phyloP scores from a whole-genome alignment of 192 early-diverging fungal species.

The Chytriomyces hyalinus region DNA sequence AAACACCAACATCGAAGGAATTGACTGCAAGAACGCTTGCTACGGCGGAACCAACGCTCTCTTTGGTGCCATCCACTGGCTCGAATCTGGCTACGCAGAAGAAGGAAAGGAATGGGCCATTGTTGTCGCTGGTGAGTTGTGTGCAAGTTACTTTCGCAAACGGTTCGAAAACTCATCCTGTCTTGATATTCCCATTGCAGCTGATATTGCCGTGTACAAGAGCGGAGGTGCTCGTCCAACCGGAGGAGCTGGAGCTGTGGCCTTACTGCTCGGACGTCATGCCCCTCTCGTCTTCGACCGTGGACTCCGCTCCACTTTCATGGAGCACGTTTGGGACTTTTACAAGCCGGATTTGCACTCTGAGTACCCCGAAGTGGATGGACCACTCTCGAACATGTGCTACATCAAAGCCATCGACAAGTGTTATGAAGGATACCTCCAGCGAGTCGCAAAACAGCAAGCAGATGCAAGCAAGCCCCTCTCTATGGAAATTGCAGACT shows the following conservation, averaged over 20 bases:
- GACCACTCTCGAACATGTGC: conserved; percentile 89
- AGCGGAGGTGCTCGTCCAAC: conserved; percentile 90
- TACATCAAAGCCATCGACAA: conserved; percentile 90
- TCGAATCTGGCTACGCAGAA: conserved; percentile 93
- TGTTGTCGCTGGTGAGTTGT: conserved; percentile 35
- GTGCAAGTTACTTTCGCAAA: conserved; percentile 60
- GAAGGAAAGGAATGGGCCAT: conserved; percentile 71
- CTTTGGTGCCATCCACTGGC: conserved; percentile 97
- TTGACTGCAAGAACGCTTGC: conserved; percentile 99
- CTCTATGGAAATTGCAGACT: conserved; percentile 71
- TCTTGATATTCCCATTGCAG: conserved; percentile 53
- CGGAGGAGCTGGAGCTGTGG: conserved; percentile 89
- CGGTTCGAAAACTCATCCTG: neutral
- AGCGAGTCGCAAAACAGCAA: conserved; percentile 43
- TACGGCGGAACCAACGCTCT: conserved; percentile 97
- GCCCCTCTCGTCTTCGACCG: conserved; percentile 93
- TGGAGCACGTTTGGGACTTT: conserved; percentile 98
- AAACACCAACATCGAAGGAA: conserved; percentile 94
- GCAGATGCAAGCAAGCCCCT: conserved; percentile 45
- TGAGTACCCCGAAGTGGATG: conserved; percentile 98
- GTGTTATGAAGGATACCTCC: conserved; percentile 83
- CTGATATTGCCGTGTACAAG: conserved; percentile 97
- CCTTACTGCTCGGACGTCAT: conserved; percentile 89
- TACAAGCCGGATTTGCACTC: conserved; percentile 98
- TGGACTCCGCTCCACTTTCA: conserved; percentile 85